Base-by-base conservation (phyloP, 257 asterid species). In the Nicotiana tabacum region DNA sequence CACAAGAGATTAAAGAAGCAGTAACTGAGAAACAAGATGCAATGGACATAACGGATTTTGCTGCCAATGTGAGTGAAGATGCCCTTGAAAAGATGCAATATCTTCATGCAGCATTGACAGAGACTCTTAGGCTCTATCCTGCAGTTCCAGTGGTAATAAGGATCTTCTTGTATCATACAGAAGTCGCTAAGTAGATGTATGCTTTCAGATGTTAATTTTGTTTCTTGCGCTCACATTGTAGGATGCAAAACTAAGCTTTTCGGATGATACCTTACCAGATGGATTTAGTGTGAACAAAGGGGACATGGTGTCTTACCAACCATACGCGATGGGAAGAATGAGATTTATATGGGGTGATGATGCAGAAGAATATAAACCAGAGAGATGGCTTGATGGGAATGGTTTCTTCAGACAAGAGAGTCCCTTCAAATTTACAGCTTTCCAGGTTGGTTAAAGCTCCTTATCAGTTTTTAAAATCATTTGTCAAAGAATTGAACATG, bases 301-400 rank as follows among this genome's bases (percentile, higher is more conserved):
- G 33, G 86, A 86, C 43, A 83, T 78, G 85, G 89, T 89, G 46
- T 57, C 86, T 27, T 89, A 91, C 83, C 90, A 24, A 78, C 92
- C 94, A 57, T 91, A 91, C 78, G 92, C 94, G 72, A 91, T 91
- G 94, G 92, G 94, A 81, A 89, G 92, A 76, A 91, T 91, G 91
- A 84, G 27, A 65, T 88, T 77, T 83, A 77, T 91, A 85, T 91
- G 94, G 94, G 94, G 94, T 18, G 89, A 85, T 7, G 90, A 89
- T 66, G 92, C 90, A 24, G 85, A 87, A 82, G 84, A 83, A 32
- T 91, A 81, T 64, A 86, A 33, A 78, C 94, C 94, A 53, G 94
- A 91, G 82, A 91, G 94, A 88, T 91, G 94, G 94, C 86, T 91
- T n/a, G 87, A 91, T 39, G 84, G 83, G 51, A 85, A 87, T 55